A percentile compares a stretch with the other conserved stretches of the same genome.
phyloP scores from a whole-genome alignment of 1,284 basidiomycete genomes.

The Ustilago bromivora region DNA sequence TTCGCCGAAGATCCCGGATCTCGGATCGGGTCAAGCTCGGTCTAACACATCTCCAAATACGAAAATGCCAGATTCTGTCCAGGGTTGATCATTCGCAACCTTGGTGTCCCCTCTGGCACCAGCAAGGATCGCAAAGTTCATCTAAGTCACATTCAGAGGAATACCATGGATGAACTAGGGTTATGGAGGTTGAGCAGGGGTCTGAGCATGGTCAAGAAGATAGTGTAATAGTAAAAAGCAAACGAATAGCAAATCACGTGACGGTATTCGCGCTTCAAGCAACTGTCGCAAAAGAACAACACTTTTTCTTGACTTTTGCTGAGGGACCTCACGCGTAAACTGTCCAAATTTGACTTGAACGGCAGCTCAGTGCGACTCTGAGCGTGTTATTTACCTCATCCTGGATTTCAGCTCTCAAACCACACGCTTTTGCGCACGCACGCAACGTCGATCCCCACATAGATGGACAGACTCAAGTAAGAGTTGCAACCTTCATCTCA shows the following conservation, averaged over 20 bases:
- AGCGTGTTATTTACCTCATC: background rate
- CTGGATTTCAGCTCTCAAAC: background rate
- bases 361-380: background rate
- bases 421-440: constrained; percentile 4
- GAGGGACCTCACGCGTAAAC: constrained; percentile 9
- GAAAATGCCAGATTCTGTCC: background rate
- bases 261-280: constrained; percentile 14
- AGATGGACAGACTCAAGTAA: background rate
- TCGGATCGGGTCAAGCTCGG: constrained; percentile 14
- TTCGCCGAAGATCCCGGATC: constrained; percentile 15
- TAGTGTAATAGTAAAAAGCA: background rate
- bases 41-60: background rate
- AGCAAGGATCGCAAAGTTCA: no score
- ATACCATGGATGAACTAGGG: no score
- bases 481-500: constrained; percentile 16
- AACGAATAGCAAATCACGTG: constrained; percentile 12
- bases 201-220: no score
- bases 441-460: constrained; percentile 20
- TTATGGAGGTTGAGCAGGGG: no score
- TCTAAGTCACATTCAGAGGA: no score
- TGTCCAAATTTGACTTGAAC: background rate
- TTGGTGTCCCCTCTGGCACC: no score
- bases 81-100: no score
- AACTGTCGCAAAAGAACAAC: constrained; percentile 19
- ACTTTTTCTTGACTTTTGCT: background rate